phyloP scores from a whole-genome alignment of 202 grass and related monocot species.

The Bolboschoenoplectus hybrid region DNA sequence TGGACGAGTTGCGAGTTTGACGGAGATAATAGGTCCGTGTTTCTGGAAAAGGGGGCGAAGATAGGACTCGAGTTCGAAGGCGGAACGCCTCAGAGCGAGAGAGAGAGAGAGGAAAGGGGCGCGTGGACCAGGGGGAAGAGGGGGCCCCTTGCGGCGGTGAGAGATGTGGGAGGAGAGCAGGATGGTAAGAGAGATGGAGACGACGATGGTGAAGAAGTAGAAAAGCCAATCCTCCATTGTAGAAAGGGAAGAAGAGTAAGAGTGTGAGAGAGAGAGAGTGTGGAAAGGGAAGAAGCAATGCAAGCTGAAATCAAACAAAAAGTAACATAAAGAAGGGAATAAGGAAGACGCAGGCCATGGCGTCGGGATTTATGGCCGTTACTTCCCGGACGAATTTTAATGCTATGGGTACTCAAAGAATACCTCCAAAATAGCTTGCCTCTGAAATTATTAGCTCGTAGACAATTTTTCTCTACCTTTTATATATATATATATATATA shows the following conservation, averaged over 20 bases:
- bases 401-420: neutral
- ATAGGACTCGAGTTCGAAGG: slow-evolving; percentile 47
- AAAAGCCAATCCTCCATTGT: slow-evolving; percentile 79
- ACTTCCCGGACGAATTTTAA: neutral
- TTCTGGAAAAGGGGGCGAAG: slow-evolving; percentile 42
- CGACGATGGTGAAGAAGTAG: slow-evolving; percentile 50
- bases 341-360: neutral
- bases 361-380: neutral
- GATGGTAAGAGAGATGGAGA: slow-evolving; percentile 47
- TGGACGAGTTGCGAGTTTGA: slow-evolving; percentile 42
- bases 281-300: neutral
- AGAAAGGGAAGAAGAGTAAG: neutral
- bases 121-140: slow-evolving; percentile 31
- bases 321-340: neutral
- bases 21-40: slow-evolving; percentile 55
- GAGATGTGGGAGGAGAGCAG: slow-evolving; percentile 25
- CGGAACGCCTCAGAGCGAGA: slow-evolving; percentile 42
- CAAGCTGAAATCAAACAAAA: no score
- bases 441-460: no score
- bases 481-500: no score
- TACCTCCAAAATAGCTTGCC: neutral
- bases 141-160: neutral
- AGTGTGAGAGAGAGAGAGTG: neutral
- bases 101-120: slow-evolving; percentile 46
- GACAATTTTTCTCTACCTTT: no score